Conservation (phyloP, 2,329 filamentous ascomycete species). For the Cladosporium sp. region DNA sequence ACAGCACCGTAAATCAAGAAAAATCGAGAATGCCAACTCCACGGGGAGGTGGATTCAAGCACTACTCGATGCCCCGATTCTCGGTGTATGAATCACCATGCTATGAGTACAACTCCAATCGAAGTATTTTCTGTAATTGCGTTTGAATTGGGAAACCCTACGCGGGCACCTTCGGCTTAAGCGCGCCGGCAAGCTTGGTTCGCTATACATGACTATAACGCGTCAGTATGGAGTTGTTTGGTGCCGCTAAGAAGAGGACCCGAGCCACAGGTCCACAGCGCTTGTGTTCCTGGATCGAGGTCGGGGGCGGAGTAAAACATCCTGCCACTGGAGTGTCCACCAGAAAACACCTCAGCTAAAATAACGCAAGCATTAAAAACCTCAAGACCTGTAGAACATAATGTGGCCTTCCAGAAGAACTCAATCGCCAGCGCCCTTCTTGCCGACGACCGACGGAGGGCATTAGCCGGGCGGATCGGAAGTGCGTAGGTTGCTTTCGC, state of each 20-base stretch:
- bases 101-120: too few species aligned
- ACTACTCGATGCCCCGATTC: too few species aligned
- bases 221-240: not conserved
- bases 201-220: not conserved
- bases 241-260: not conserved
- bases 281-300: not conserved
- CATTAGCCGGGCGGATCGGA: not conserved
- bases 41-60: too few species aligned
- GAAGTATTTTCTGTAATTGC: too few species aligned
- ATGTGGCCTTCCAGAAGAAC: not conserved
- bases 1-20: too few species aligned
- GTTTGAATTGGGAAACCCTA: not conserved
- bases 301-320: too few species aligned
- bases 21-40: too few species aligned
- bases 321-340: not conserved
- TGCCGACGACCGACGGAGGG: constrained; percentile 1
- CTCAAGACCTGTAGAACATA: not conserved
- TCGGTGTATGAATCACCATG: too few species aligned
- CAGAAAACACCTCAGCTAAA: not conserved
- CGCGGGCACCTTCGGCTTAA: not conserved
- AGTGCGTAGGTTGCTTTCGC: not conserved
- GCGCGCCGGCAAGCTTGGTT: not conserved
- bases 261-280: not conserved
- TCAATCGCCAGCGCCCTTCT: not conserved
- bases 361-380: not conserved